Base-by-base conservation (phyloP, 139 green algal genomes). In the Chlamydomonas sp. region DNA sequence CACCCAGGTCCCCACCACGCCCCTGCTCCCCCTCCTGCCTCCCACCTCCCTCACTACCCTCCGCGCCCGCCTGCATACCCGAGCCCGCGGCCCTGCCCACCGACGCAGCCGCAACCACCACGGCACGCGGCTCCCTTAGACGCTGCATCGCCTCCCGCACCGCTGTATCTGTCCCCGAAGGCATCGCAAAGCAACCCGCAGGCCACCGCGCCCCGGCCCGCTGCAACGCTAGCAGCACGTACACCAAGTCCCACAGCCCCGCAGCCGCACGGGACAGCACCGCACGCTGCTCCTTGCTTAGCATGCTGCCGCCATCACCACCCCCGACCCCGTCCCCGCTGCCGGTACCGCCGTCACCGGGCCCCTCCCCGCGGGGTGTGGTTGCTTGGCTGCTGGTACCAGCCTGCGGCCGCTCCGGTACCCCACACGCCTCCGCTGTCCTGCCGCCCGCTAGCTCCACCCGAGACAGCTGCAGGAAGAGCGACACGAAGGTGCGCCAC, bases 201-300 rank as follows among this genome's bases (percentile, higher is more conserved):
- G 83, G 83, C 83, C 83, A 87, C 1, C 73, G 49, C n/a, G 18
- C 81, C 7, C 20, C 72, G 15, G 68, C 61, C 2, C 72, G 82
- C 15, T 79, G 73, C 5, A 87, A n/a, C 12, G 83, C 73, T 5
- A 87, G 73, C 63, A 87, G 62, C 62, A 79, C 72, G 49, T 87
- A 31, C 31, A 87, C 73, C 61, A 87, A 57, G 68, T 80, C 83
- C 83, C 83, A 87, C 83, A 87, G 74, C 1, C 83, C 83, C 0
- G 73, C 66, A 15, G 83, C 75, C 4, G 83, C 73, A 8, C 73
- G 63, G 5, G 63, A 49, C 16, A 87, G 71, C 5, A 62, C 83
- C 1, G n/a, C 20, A 31, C 60, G 74, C 62, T 87, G 83, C 62
- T 18, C 83, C 71, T n/a, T 1, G 0, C 31, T 73, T 15, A 87